Conservation (phyloP, 2,329 filamentous ascomycete genomes). For the Cercospora sp. region DNA sequence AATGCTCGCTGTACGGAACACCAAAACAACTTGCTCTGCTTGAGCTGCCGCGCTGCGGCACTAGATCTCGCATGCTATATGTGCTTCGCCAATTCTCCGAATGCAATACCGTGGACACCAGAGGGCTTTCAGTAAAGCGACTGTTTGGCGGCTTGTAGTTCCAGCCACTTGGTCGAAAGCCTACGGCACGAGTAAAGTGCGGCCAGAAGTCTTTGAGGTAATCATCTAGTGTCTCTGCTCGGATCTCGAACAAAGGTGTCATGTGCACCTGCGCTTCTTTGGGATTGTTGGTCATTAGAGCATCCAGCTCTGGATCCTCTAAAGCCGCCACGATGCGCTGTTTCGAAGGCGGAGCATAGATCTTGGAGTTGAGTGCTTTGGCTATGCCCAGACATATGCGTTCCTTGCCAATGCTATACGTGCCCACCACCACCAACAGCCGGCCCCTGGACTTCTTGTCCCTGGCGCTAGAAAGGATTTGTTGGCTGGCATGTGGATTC, state of each 20-base stretch:
- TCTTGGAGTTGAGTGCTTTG: constrained; percentile 79
- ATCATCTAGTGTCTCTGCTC: constrained; percentile 84
- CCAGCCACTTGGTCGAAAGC: constrained; percentile 92
- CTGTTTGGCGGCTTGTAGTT: constrained; percentile 75
- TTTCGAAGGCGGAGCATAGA: constrained; percentile 82
- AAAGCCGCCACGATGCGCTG: constrained; percentile 81
- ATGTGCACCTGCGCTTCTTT: constrained; percentile 92
- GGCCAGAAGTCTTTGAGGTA: constrained; percentile 80
- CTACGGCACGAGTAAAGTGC: constrained; percentile 82
- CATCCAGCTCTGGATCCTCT: constrained; percentile 77
- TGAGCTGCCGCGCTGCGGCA: constrained; percentile 80
- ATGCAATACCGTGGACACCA: constrained; percentile 65
- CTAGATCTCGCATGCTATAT: constrained; percentile 71
- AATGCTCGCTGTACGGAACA: constrained; percentile 95
- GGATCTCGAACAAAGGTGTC: constrained; percentile 93
- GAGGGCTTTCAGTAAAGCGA: constrained; percentile 62
- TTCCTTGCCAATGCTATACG: constrained; percentile 97
- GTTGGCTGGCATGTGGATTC: constrained; percentile 35
- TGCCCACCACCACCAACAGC: constrained; percentile 88
- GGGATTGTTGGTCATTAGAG: constrained; percentile 76
- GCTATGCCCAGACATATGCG: constrained; percentile 92
- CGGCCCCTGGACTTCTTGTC: constrained; percentile 57
- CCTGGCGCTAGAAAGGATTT: constrained; percentile 34
- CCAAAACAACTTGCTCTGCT: constrained; percentile 83
- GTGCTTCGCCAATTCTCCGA: constrained; percentile 72